phyloP scores from a whole-genome alignment of 768 basidiomycete species.

The Tylopilus vinaceipallidus region DNA sequence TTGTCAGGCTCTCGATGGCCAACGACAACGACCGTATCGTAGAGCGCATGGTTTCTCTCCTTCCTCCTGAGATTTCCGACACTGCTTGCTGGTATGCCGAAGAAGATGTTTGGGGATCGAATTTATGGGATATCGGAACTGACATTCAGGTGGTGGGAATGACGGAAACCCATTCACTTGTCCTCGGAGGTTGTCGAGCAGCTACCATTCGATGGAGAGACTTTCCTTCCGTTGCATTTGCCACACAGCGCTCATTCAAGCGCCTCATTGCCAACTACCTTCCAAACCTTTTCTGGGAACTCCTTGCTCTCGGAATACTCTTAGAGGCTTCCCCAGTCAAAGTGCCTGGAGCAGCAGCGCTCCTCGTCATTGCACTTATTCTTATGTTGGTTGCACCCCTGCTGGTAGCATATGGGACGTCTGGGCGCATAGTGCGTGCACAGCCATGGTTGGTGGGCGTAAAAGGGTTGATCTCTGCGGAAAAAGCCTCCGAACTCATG shows the following conservation, averaged over 20 bases:
- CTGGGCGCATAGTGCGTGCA: slow-evolving; percentile 14
- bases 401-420: slow-evolving; percentile 12
- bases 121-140: slow-evolving; percentile 22
- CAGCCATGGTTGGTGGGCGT: slow-evolving; percentile 26
- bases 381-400: slow-evolving; percentile 17
- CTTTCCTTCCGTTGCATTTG: slow-evolving; percentile 21
- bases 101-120: slow-evolving; percentile 13
- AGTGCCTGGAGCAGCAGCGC: not conserved
- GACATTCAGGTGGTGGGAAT: slow-evolving; percentile 18
- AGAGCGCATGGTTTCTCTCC: slow-evolving; percentile 23
- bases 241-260: slow-evolving; percentile 9
- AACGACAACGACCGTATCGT: slow-evolving; percentile 23
- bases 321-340: not conserved
- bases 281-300: slow-evolving; percentile 5
- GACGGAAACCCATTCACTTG: slow-evolving; percentile 13
- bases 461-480: slow-evolving; percentile 24
- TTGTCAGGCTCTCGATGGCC: slow-evolving; percentile 23
- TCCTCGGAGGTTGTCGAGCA: slow-evolving; percentile 26
- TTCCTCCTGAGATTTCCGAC: slow-evolving; percentile 2
- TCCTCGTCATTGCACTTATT: not conserved
- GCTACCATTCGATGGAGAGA: slow-evolving; percentile 23
- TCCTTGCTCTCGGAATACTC: not conserved
- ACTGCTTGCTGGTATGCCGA: slow-evolving; percentile 21
- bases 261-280: slow-evolving; percentile 5
- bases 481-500: slow-evolving; percentile 14